Base-by-base conservation (phyloP, 495 filamentous ascomycete genomes). In the Extremus antarcticus region DNA sequence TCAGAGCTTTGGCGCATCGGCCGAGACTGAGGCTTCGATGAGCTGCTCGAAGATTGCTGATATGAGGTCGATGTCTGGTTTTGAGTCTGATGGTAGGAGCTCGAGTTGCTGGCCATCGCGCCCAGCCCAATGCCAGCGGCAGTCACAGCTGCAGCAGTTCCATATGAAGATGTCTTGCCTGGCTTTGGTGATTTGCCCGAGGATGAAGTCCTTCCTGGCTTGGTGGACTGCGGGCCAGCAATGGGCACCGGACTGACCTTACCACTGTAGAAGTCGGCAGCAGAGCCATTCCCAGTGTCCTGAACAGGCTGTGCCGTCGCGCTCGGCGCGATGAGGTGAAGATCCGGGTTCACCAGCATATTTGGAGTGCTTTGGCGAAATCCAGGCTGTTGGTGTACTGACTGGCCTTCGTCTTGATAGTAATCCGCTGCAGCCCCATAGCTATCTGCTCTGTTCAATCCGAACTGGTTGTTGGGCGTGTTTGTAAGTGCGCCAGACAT, bases 381-480 rank as follows among this genome's bases (percentile, higher is more conserved):
- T 35, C 82, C 82, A 1, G 82, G 82, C 64, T 85, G 82, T 1
- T 71, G 54, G n/a, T 66, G 60, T 11, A 84, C 80, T 13, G 79
- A 83, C 60, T 84, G 70, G 0, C 81, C 82, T 62, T 80, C 77
- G 64, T 85, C 82, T 17, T 76, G 75, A 57, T 85, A 85, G 63
- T 83, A 86, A 45, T 83, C 80, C 21, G 82, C 78, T 1, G 82
- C 82, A n/a, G 75, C 73, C 24, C 82, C 82, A 22, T 43, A 62
- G 25, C 43, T 68, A 65, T 51, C 68, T 57, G 25, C 68, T 61
- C 58, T 65, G 0, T 53, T 56, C 1, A 46, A 35, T 7, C 51
- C 55, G 20, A 62, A 62, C 35, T 62, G 59, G 41, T 62, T 56
- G 22, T 50, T 43, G 25, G 55, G 46, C n/a, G 50, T 15, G 20